A percentile compares a stretch with the other conserved stretches of the same genome.
These are phyloP conservation scores for Candida cerambycidarum DNA, from an alignment of 805 yeast genomes.

Conservation along the genomic window DNA sequence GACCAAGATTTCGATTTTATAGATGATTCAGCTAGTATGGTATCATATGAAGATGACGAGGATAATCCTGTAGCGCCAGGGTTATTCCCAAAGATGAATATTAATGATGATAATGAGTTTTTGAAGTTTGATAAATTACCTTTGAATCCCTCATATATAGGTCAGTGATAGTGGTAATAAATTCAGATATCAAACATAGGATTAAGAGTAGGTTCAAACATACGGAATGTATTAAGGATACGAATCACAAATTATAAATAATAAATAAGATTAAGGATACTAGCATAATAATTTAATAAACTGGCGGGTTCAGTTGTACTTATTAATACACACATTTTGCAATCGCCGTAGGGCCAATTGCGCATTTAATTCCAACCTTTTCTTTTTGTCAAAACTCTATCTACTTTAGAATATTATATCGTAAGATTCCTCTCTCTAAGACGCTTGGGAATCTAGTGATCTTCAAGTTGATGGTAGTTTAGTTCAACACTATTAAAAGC, in stretches of 20 bases:
- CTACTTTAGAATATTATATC: too few relatives aligned
- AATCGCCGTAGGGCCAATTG: background rate
- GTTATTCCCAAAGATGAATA: constrained; percentile 35
- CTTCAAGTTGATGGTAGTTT: too few relatives aligned
- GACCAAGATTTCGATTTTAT: constrained; percentile 3
- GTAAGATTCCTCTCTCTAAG: too few relatives aligned
- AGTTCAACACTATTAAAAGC: too few relatives aligned
- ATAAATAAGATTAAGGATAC: too few relatives aligned
- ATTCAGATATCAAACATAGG: too few relatives aligned
- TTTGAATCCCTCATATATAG: constrained; percentile 27
- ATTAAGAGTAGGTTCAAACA: too few relatives aligned
- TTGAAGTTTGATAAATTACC: constrained; percentile 27
- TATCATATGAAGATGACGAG: constrained; percentile 8
- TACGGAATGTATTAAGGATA: too few relatives aligned
- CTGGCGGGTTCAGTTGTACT: constrained; percentile 9
- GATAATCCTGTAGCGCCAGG: constrained; percentile 38
- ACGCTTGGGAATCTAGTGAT: too few relatives aligned
- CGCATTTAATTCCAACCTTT: too few relatives aligned
- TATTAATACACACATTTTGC: background rate
- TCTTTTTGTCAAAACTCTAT: background rate
- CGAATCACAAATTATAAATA: too few relatives aligned
- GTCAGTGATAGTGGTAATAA: too few relatives aligned
- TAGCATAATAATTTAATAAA: background rate
- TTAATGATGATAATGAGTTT: constrained; percentile 24
- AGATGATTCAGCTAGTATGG: constrained; percentile 5